Base-by-base conservation (phyloP, 1,139 yeast genomes). In the Candida sp. region DNA sequence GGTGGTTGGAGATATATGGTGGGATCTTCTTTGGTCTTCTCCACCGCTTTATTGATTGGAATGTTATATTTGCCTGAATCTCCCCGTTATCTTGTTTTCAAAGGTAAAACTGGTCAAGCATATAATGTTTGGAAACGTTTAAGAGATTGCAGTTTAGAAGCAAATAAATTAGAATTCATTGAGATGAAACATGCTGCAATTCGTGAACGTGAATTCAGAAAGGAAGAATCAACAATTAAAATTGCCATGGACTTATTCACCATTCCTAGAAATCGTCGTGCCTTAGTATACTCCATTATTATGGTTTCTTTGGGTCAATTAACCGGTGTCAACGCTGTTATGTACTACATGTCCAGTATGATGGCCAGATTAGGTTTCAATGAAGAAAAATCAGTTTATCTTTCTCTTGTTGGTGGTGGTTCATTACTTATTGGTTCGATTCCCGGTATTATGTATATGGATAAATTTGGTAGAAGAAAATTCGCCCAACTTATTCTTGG, bases 371-470 rank as follows among this genome's bases (percentile, higher is more conserved):
- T 76, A 48, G 81, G 81, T 4, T 76, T 77, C 55, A 43, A 54
- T 42, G 54, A 57, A 8, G 74, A 74, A 50, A 60, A 67, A 44
- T 60, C 79, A 19, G 80, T 77, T 6, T 75, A 75, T 53, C 76
- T 77, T 81, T 76, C 81, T 5, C 66, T 77, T 57, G 85, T 81
- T 19, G 84, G 85, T 43, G 85, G 85, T 53, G 85, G 82, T 21
- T 67, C 85, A 2, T 63, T 81, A 43, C 57, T 81, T 45, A 37
- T 81, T 19, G 85, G 85, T 53, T 75, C 84, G 5, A 79, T 81
- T 50, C 86, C 86, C 5, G 85, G 83, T 8, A 74, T 79, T 43
- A 54, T 79, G 45, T 79, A 64, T 61, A 80, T 81, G 84, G 85
- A 81, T 59, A 63, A 65, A 43, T 75, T 78, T 51, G 86, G 86